Evolutionary conservation across 2,329 filamentous ascomycete species (phyloP).

Genomic region (Nothopassalora personata): DNA sequence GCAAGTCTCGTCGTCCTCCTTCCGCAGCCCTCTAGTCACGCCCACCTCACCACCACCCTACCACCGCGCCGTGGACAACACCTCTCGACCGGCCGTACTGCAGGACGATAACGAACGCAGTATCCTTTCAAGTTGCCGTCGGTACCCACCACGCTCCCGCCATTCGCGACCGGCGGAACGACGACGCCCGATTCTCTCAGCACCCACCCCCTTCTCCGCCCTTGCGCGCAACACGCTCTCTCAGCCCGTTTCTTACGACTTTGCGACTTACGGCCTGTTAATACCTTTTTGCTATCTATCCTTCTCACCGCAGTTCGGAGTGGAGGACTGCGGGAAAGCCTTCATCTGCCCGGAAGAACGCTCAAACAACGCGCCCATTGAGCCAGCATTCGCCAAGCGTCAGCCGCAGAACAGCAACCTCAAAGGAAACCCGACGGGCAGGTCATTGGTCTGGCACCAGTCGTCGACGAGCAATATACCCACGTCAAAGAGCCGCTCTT

Average conservation of each 20-base stretch:
- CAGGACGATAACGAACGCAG: conserved; percentile 3
- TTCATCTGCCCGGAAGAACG: neutral
- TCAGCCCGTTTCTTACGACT: conserved; percentile 15
- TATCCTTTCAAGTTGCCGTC: conserved; percentile 7
- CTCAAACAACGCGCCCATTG: conserved; percentile 16
- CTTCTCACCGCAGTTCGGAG: conserved; percentile 2
- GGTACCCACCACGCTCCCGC: neutral
- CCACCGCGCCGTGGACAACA: neutral
- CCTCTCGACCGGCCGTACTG: conserved; percentile 4
- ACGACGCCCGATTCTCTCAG: conserved; percentile 8
- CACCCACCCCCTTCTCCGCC: conserved; percentile 9
- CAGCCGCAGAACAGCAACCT: conserved; percentile 10
- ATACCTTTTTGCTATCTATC: conserved; percentile 12
- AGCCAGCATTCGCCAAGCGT: conserved; percentile 9
- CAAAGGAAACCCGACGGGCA: conserved; percentile 11
- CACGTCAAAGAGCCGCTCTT: conserved; percentile 16
- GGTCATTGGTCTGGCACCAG: conserved; percentile 16
- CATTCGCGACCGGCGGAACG: neutral
- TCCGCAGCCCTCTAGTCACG: neutral
- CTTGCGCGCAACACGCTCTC: conserved; percentile 16
- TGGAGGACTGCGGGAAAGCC: conserved; percentile 1
- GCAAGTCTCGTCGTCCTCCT: neutral
- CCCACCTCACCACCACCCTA: conserved; percentile 1
- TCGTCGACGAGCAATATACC: conserved; percentile 10
- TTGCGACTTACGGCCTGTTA: conserved; percentile 21